Conservation (phyloP, 2,329 filamentous ascomycete species). For the Microthyrium microscopicum region DNA sequence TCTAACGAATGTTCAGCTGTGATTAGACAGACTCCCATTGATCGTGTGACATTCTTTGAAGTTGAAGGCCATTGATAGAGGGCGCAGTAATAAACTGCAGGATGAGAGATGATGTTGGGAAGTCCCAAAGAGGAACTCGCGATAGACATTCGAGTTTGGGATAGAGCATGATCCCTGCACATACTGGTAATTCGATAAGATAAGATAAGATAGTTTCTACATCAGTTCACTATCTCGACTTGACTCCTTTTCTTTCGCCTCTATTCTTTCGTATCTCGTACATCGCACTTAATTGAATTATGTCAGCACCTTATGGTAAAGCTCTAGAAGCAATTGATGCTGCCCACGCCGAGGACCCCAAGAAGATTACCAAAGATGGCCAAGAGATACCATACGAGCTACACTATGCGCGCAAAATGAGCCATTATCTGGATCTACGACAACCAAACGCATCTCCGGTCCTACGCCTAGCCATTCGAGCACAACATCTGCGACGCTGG, state of each 20-base stretch:
- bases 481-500: conserved; percentile 77
- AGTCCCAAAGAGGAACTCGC: too few species aligned
- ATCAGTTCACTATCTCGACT: background rate
- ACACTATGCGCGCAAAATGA: conserved; percentile 69
- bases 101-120: too few species aligned
- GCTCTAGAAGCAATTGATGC: conserved; percentile 56
- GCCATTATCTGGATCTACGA: conserved; percentile 48
- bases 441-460: conserved; percentile 45
- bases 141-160: background rate
- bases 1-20: too few species aligned
- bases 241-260: background rate
- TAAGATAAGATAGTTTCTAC: background rate
- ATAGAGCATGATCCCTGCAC: background rate
- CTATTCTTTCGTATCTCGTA: background rate
- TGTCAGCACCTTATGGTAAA: conserved; percentile 4
- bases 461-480: conserved; percentile 60
- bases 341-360: conserved; percentile 54
- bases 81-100: too few species aligned
- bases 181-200: background rate
- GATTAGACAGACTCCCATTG: too few species aligned
- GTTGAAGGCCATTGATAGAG: too few species aligned
- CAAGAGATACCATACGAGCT: conserved; percentile 54
- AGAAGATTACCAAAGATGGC: conserved; percentile 29
- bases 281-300: background rate
- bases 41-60: too few species aligned